Conservation (phyloP, 805 yeast genomes). For the Lipomyces starkeyi region DNA sequence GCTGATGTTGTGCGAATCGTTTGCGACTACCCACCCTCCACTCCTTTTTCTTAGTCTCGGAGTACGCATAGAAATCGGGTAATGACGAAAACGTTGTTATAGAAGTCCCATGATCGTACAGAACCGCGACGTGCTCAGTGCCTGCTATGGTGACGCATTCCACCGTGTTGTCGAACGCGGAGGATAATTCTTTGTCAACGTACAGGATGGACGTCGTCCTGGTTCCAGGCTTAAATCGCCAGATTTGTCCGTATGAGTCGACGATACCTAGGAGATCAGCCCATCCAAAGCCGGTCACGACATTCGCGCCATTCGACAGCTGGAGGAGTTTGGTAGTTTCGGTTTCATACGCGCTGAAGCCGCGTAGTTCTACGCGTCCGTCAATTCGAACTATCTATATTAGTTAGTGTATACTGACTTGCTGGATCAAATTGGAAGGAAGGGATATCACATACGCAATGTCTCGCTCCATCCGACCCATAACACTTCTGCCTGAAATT, state of each 20-base stretch:
- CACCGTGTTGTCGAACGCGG: conserved; percentile 13
- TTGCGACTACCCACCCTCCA: conserved; percentile 1
- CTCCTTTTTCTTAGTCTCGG: not conserved
- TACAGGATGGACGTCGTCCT: conserved; percentile 8
- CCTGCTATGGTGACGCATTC: conserved; percentile 16
- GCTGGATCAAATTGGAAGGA: not conserved
- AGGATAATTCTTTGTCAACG: conserved; percentile 1
- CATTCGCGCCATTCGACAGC: conserved; percentile 6
- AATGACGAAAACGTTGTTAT: conserved; percentile 13
- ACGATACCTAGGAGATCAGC: conserved; percentile 29
- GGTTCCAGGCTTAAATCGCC: not conserved
- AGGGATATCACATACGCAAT: conserved; percentile 10
- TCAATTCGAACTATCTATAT: conserved; percentile 22
- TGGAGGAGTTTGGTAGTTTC: conserved; percentile 9
- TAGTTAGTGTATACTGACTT: not conserved
- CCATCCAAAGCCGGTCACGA: conserved; percentile 26
- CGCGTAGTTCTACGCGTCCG: conserved; percentile 18
- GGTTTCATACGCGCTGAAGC: conserved; percentile 18
- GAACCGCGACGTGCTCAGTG: conserved; percentile 17
- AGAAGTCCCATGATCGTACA: conserved; percentile 5
- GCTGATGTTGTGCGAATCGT: conserved; percentile 18
- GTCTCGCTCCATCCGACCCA: conserved; percentile 32
- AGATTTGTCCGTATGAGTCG: conserved; percentile 19
- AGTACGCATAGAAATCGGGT: conserved; percentile 4
- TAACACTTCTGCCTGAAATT: conserved; percentile 11